Percentiles rank a stretch among this genome's conserved stretches.
Evolutionary conservation across 768 basidiomycete genomes (phyloP).

Genomic region (Russula earlei): DNA sequence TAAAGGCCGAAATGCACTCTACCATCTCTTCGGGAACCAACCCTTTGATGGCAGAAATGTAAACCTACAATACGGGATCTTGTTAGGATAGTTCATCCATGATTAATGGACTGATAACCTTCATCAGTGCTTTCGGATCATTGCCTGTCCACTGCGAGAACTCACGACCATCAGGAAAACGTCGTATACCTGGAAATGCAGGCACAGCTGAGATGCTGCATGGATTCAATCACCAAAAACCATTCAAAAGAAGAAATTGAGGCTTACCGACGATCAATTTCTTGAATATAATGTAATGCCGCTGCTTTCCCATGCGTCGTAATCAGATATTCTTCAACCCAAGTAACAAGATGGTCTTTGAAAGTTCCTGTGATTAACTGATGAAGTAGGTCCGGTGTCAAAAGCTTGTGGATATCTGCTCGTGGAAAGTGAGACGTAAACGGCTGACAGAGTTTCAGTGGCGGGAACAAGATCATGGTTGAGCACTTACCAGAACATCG

Average conservation of each 20-base stretch:
- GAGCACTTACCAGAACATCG: constrained; percentile 22
- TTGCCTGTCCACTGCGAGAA: no score
- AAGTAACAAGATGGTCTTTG: constrained; percentile 30
- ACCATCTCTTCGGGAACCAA: no score
- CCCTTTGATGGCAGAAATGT: no score
- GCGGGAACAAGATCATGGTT: no score
- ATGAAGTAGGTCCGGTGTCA: constrained; percentile 27
- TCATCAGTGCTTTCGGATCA: no score
- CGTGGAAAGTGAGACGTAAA: background rate
- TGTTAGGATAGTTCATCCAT: no score
- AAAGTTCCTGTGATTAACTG: constrained; percentile 29
- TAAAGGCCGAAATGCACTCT: no score
- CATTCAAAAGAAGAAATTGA: background rate
- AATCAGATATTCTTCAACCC: constrained; percentile 25
- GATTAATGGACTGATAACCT: no score
- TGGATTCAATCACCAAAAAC: background rate
- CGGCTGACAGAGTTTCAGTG: background rate
- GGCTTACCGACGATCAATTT: constrained; percentile 27
- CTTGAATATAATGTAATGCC: constrained; percentile 22
- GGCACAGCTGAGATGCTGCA: constrained; percentile 22
- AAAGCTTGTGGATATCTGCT: constrained; percentile 27
- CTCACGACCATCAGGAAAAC: no score
- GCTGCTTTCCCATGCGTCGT: constrained; percentile 5
- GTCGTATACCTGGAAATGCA: background rate
- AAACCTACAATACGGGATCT: no score